Evolutionary conservation across 2,329 filamentous ascomycete species (phyloP).

Genomic region (Colletotrichum falcatum): DNA sequence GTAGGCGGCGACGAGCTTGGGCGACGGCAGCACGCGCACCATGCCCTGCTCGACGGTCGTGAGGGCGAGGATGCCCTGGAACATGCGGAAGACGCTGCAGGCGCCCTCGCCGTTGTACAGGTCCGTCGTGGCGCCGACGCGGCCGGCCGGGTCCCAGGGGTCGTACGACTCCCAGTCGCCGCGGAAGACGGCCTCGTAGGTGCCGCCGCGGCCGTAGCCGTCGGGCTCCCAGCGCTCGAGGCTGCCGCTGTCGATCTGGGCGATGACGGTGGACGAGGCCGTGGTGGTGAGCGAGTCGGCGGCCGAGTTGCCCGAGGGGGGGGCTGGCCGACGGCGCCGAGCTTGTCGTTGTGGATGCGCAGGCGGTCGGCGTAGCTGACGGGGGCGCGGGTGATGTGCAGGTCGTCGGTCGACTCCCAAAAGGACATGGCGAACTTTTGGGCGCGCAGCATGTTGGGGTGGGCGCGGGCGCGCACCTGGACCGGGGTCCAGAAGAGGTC

Average conservation of each 20-base stretch:
- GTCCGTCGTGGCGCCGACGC: constrained; percentile 74
- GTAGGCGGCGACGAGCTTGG: constrained; percentile 61
- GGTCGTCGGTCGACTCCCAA: constrained; percentile 64
- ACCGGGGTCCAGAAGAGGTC: constrained; percentile 70
- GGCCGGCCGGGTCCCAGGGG: constrained; percentile 77
- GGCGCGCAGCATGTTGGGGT: constrained; percentile 53
- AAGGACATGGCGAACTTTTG: constrained; percentile 63
- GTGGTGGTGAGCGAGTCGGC: constrained; percentile 58
- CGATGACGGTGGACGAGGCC: constrained; percentile 62
- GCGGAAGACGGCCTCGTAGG: constrained; percentile 74
- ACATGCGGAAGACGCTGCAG: constrained; percentile 81
- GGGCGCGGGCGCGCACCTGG: constrained; percentile 55
- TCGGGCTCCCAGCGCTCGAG: constrained; percentile 75
- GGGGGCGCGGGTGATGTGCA: constrained; percentile 59
- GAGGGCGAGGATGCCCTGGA: constrained; percentile 81
- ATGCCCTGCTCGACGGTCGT: constrained; percentile 62
- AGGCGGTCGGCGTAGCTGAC: constrained; percentile 72
- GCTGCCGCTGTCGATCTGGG: constrained; percentile 73
- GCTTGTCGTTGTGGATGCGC: constrained; percentile 58
- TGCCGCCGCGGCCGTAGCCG: constrained; percentile 67
- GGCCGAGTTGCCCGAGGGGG: constrained; percentile 49
- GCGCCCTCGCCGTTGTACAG: constrained; percentile 79
- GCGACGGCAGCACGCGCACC: constrained; percentile 60
- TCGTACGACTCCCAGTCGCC: constrained; percentile 82
- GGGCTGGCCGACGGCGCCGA: constrained; percentile 40